These are phyloP conservation scores for Claviceps humidiphila DNA, from an alignment of 2,329 filamentous ascomycete genomes.

Conservation along the genomic window DNA sequence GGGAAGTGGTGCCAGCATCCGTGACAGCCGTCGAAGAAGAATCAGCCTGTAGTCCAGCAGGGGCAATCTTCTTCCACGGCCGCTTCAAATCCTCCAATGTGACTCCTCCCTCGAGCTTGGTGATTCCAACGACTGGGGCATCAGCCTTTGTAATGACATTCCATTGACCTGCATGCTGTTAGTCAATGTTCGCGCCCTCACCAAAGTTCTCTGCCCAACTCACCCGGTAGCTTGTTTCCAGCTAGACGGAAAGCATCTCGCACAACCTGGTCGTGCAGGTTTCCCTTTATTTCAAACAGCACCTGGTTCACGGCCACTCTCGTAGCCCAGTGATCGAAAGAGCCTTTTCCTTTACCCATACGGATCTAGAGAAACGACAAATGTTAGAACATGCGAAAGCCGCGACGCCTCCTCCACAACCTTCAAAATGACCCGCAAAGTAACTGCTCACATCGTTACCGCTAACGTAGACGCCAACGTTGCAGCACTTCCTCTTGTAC, in stretches of 20 bases:
- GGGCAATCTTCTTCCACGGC: constrained; percentile 54
- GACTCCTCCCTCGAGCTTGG: constrained; percentile 75
- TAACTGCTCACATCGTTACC: constrained; percentile 63
- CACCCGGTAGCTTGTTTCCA: constrained; percentile 87
- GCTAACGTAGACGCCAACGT: constrained; percentile 88
- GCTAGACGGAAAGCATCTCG: constrained; percentile 88
- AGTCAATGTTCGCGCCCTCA: constrained; percentile 7
- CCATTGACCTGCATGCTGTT: constrained; percentile 49
- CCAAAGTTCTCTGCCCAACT: constrained; percentile 16
- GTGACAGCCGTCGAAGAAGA: constrained; percentile 20
- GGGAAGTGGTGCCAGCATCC: constrained; percentile 19
- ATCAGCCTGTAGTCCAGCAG: constrained; percentile 23
- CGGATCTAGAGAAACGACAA: constrained; percentile 43
- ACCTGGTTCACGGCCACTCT: constrained; percentile 84
- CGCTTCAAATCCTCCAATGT: constrained; percentile 75
- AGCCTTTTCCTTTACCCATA: constrained; percentile 99
- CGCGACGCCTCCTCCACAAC: not conserved
- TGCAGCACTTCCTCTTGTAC: constrained; percentile 83
- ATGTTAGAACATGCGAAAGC: not conserved
- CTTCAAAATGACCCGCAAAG: not conserved
- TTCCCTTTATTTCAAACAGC: constrained; percentile 82
- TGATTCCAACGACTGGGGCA: constrained; percentile 78
- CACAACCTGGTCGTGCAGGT: constrained; percentile 87
- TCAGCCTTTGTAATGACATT: constrained; percentile 93
- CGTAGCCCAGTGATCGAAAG: constrained; percentile 91